Percentiles rank a stretch among this genome's conserved stretches.
Conservation (phyloP, 208 protist genomes). For the Angomonas ambiguus region DNA sequence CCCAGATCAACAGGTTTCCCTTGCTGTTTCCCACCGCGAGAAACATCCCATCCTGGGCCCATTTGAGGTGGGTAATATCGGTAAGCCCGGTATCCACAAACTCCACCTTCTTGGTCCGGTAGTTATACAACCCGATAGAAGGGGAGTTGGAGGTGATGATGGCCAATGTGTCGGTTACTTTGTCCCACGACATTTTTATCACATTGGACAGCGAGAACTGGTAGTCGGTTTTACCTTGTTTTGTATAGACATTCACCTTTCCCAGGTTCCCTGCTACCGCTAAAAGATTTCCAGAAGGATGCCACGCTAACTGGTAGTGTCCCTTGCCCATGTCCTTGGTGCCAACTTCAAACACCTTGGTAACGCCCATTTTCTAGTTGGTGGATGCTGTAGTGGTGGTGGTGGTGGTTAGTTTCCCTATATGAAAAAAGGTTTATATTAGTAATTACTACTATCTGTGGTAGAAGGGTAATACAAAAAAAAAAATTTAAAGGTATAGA, state of each 20-base stretch:
- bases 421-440: not conserved
- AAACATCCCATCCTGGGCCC: slow-evolving; percentile 69
- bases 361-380: slow-evolving; percentile 75
- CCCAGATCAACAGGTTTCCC: slow-evolving; percentile 92
- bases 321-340: slow-evolving; percentile 65
- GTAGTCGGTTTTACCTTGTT: slow-evolving; percentile 74
- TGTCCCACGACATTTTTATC: slow-evolving; percentile 89
- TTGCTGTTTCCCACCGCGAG: slow-evolving; percentile 89
- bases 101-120: slow-evolving; percentile 54
- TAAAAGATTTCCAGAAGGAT: slow-evolving; percentile 51
- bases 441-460: not conserved
- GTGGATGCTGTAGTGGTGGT: too few species aligned
- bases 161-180: slow-evolving; percentile 77
- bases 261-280: slow-evolving; percentile 77
- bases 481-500: not conserved
- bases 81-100: slow-evolving; percentile 85
- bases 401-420: too few species aligned
- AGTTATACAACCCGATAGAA: slow-evolving; percentile 80
- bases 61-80: slow-evolving; percentile 86
- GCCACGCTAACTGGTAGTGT: slow-evolving; percentile 65
- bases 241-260: slow-evolving; percentile 70
- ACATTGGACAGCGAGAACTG: slow-evolving; percentile 65
- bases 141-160: slow-evolving; percentile 69
- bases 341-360: slow-evolving; percentile 70
- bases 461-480: not conserved